A percentile compares a stretch with the other conserved stretches of the same genome.
Evolutionary conservation across 2,329 filamentous ascomycete genomes (phyloP).

Genomic region (Colletotrichum viniferum): DNA sequence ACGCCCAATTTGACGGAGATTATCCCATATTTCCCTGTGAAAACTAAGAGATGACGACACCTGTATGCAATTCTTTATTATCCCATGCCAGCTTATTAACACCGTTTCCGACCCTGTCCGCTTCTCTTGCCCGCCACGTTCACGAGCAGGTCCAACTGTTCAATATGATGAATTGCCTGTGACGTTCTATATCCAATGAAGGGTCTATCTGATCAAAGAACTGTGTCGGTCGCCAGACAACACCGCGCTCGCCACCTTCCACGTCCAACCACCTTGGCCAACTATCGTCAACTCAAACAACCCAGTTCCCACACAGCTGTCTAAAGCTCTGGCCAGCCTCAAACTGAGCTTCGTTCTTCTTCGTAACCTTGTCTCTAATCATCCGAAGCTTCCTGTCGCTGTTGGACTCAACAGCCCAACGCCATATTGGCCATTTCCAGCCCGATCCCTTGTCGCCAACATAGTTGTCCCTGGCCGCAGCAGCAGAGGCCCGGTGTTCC

Average conservation of each 20-base stretch:
- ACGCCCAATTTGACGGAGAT: neutral
- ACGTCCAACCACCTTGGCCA: neutral
- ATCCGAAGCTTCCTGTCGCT: neutral
- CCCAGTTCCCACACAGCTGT: neutral
- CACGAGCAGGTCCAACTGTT: fast-evolving
- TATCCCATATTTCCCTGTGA: too few relatives aligned
- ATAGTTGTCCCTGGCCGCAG: neutral
- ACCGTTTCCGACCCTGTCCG: neutral
- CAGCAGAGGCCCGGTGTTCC: neutral
- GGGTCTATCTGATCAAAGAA: neutral
- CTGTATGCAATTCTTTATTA: neutral
- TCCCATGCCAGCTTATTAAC: neutral
- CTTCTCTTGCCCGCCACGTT: neutral
- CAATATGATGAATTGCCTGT: too few relatives aligned
- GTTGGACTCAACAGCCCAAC: neutral
- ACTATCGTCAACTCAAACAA: neutral
- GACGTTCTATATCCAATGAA: neutral
- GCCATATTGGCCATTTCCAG: neutral
- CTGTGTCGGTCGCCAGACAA: neutral
- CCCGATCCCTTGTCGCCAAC: neutral
- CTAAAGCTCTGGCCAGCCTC: neutral
- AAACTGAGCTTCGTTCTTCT: neutral
- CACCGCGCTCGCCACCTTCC: neutral
- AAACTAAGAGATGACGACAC: neutral
- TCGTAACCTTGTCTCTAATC: neutral